Conservation (phyloP, 1,139 yeast genomes). For the Candida sojae region DNA sequence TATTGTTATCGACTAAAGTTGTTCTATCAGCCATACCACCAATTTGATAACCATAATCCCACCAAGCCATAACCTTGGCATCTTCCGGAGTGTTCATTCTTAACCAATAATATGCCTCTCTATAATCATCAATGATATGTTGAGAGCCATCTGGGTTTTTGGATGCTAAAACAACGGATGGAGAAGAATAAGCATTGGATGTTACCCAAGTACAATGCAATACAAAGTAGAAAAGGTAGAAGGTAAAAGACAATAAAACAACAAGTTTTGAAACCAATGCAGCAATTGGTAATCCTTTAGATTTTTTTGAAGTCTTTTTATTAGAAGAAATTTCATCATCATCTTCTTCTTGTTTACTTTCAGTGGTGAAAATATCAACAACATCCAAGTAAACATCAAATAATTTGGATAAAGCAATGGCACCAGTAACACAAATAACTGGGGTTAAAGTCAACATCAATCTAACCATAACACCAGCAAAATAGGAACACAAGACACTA, state of each 20-base stretch:
- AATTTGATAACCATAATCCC: slow-evolving; percentile 99
- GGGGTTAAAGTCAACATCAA: slow-evolving; percentile 97
- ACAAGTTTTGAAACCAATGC: slow-evolving; percentile 55
- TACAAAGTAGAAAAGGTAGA: slow-evolving; percentile 81
- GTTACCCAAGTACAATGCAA: slow-evolving; percentile 98
- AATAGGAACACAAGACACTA: slow-evolving; percentile 89
- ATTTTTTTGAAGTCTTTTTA: slow-evolving; percentile 13
- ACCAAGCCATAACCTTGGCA: slow-evolving; percentile 97
- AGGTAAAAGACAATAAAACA: slow-evolving; percentile 70
- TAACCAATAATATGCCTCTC: slow-evolving; percentile 99
- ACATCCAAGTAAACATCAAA: slow-evolving; percentile 82
- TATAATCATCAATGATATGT: slow-evolving; percentile 88
- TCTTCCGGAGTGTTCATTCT: slow-evolving; percentile 98
- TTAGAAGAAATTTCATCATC: slow-evolving; percentile 13
- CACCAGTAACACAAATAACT: slow-evolving; percentile 86
- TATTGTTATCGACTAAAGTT: slow-evolving; percentile 96
- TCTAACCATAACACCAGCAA: slow-evolving; percentile 99
- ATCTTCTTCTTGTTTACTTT: slow-evolving; percentile 7
- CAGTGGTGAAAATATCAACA: slow-evolving; percentile 40
- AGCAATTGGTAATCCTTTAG: slow-evolving; percentile 27
- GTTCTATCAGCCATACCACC: slow-evolving; percentile 99
- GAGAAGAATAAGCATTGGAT: slow-evolving; percentile 92
- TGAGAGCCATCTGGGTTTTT: slow-evolving; percentile 82
- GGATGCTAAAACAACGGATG: slow-evolving; percentile 94
- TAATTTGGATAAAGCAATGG: slow-evolving; percentile 81